Base-by-base conservation (phyloP, 371 early-diverging fungal genomes). In the Rhizopus arrhizus region DNA sequence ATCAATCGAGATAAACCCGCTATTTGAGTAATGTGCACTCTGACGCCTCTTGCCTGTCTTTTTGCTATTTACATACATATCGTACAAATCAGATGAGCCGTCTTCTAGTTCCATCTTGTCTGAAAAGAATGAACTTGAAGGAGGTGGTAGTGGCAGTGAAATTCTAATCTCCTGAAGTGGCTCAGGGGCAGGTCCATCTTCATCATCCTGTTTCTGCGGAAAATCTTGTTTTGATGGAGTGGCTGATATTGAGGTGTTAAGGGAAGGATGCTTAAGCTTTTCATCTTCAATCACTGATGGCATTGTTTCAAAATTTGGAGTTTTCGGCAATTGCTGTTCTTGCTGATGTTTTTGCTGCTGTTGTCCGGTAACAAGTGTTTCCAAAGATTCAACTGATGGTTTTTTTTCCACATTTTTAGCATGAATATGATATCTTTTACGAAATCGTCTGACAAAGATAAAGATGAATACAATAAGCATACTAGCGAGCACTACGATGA, bases 101-200 rank as follows among this genome's bases (percentile, higher is more conserved):
- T 53, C 66, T 22, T 64, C 65, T 8, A 77, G 49, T 41, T 77
- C 77, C 66, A 72, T 72, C 51, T 74, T 77, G 42, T 77, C 77
- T 8, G 77, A 65, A 45, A 74, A 77, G 36, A 73, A 56, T 4
- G 72, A 77, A 13, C 62, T 59, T 2, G 72, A 63, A 33, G 72
- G 68, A 15, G 70, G 70, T 35, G 74, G 70, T 16, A 72, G 36
- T 29, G 72, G 66, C 52, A 70, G 54, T 38, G 74, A 59, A 41
- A 68, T 68, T 31, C 62, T 63, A 16, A 54, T 58, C 62, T 65
- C 62, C 68, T 68, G 72, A 36, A 69, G 63, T 42, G 71, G 72
- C 12, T 73, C 53, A 43, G 74, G 71, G 48, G 71, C 59, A 16
- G 56, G 56, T 61, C 55, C 49, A 50, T 60, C 53, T 43, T 33